phyloP scores from a whole-genome alignment of 2,329 filamentous ascomycete species.

The Botrytis sinoallii region DNA sequence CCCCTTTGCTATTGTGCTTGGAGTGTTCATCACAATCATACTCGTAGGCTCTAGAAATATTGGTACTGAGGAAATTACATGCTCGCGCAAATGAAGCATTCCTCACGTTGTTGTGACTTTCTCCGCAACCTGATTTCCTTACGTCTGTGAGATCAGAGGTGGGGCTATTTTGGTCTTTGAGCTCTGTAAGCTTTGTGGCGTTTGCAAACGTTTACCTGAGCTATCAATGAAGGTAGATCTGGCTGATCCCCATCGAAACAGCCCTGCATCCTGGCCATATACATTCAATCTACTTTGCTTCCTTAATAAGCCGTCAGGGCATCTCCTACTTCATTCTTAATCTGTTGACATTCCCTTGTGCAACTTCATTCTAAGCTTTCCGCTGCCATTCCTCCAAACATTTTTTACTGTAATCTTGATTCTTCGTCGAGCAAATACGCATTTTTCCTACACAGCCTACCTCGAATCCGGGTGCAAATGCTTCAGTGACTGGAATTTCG shows the following conservation, averaged over 20 bases:
- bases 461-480: slow-evolving; percentile 21
- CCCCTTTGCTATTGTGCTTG: neutral
- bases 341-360: slow-evolving; percentile 34
- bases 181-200: slow-evolving; percentile 21
- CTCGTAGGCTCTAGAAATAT: neutral
- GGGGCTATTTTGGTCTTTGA: slow-evolving; percentile 16
- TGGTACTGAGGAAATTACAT: slow-evolving; percentile 26
- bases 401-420: slow-evolving; percentile 37
- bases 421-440: slow-evolving; percentile 29
- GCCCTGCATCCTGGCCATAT: slow-evolving; percentile 29
- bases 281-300: slow-evolving; percentile 16
- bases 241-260: slow-evolving; percentile 26
- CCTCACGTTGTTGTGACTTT: slow-evolving; percentile 27
- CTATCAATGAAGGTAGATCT: slow-evolving; percentile 21
- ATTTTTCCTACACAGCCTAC: slow-evolving; percentile 26
- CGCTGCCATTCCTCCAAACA: slow-evolving; percentile 37
- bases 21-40: neutral
- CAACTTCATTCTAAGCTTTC: slow-evolving; percentile 24
- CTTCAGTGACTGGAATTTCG: slow-evolving; percentile 23
- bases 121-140: slow-evolving; percentile 28
- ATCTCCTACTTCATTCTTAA: slow-evolving; percentile 37
- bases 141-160: slow-evolving; percentile 24
- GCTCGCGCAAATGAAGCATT: slow-evolving; percentile 35
- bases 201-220: slow-evolving; percentile 24
- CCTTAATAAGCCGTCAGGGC: slow-evolving; percentile 33